Base-by-base conservation (phyloP, 306 rosid species). In the Inga oerstediana region DNA sequence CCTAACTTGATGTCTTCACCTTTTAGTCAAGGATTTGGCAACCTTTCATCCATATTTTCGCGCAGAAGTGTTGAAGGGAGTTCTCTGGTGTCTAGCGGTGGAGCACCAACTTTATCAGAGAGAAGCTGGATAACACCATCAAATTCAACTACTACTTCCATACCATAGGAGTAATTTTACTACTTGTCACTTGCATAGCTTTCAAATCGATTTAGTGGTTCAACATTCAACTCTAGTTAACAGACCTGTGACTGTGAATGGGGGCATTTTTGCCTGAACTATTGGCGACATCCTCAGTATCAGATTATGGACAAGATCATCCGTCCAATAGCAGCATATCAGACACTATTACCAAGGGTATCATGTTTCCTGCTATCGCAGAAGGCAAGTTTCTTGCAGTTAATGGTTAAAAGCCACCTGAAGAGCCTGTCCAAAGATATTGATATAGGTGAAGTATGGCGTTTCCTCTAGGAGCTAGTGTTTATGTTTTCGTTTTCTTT, bases 31-130 rank as follows among this genome's bases (percentile, higher is more conserved):
- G 98, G 78, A 83, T 80, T 74, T 92, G 41, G 41, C 41, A 39
- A 39, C 41, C 8, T 39, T 39, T 39, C 41, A 39, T 39, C 41
- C 6, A 39, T 39, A 39, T 39, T 39, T 39, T 39, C 41, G 41
- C 8, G 41, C 41, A 39, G 41, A 39, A 39, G 41, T 39, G 7
- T 39, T 39, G 41, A 37, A 1, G 41, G 41, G 41, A 39, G 8
- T 39, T 39, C 94, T 84, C 92, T 91, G 1, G 80, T 85, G 37
- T 80, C 93, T 41, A 93, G 97, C 80, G 88, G 88, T 17, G 94
- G 91, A 66, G 96, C 98, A 51, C 95, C 97, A 9, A 96, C 99
- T 52, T 79, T 96, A 74, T 87, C 91, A 69, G 86, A 89, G 86
- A 88, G 99, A 76, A 95, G 97, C 35, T 35, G 89, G 89, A 83